These are phyloP conservation scores for Theobroma cacao DNA, from an alignment of 345 rosid genomes.

Conservation along the genomic window DNA sequence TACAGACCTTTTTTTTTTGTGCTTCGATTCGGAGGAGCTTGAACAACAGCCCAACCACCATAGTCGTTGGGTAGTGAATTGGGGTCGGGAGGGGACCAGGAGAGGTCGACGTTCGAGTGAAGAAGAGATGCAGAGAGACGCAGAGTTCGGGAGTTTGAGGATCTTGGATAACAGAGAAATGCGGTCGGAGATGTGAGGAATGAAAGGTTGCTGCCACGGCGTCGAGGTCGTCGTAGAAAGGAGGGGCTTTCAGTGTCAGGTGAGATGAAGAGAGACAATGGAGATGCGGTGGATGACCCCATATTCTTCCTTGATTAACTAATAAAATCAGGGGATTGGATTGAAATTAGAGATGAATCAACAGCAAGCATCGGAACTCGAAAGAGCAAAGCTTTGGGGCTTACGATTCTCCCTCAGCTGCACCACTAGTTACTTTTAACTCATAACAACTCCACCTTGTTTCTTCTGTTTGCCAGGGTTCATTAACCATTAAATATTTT, in stretches of 20 bases:
- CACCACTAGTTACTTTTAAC: neutral
- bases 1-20: slow-evolving; percentile 36
- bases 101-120: slow-evolving; percentile 30
- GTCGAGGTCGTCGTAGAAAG: slow-evolving; percentile 37
- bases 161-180: slow-evolving; percentile 16
- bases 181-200: slow-evolving; percentile 22
- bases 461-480: neutral
- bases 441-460: neutral
- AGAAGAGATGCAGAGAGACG: slow-evolving; percentile 45
- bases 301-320: neutral
- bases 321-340: neutral
- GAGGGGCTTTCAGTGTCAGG: slow-evolving; percentile 1
- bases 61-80: slow-evolving; percentile 28
- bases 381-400: neutral
- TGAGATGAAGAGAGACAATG: neutral
- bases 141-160: slow-evolving; percentile 29
- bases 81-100: slow-evolving; percentile 49
- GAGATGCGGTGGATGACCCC: neutral
- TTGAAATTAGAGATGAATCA: neutral
- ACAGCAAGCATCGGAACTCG: neutral
- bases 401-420: neutral
- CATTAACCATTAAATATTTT: too few relatives aligned
- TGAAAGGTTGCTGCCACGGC: slow-evolving; percentile 30
- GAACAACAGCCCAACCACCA: slow-evolving; percentile 66
- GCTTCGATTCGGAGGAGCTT: slow-evolving; percentile 26